Base-by-base conservation (phyloP, 202 grass and related monocot species). In the Bolboschoenoplectus hybrid region DNA sequence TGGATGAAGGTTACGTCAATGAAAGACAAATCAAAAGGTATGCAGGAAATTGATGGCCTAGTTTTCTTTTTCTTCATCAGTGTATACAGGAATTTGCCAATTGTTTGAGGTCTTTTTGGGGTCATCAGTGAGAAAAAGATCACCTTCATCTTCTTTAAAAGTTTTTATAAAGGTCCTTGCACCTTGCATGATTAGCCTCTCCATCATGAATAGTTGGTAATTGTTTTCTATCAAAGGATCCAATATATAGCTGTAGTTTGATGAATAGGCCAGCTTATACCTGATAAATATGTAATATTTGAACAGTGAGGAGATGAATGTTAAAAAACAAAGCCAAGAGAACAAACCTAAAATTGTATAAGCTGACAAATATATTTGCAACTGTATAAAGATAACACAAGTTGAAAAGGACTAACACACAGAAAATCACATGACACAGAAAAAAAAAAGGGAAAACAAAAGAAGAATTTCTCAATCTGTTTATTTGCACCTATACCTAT, bases 181-280 rank as follows among this genome's bases (percentile, higher is more conserved):
- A 17, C 91, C 93, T 89, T 89, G 89, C 89, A 95, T 91, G 19
- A 98, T 78, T 85, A 98, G 75, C 85, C 93, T 98, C 87, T 98
- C 96, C 7, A 98, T 85, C 82, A 98, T 98, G 77, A 98, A 98
- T 49, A 95, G 85, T 65, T 94, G 93, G 85, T 98, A 94, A 61
- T 96, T 96, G 80, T 98, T 98, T 80, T 94, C 63, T 7, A 94
- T 86, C 47, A 92, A 52, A 39, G 88, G 89, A 81, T 92, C 87
- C 89, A 98, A 84, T 89, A 98, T 91, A 79, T 66, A 67, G 68
- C 89, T 96, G 80, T 95, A 98, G 58, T 98, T 98, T 4, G 88
- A 98, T 67, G 97, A 89, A 83, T 91, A 96, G 39, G 82, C 93
- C 74, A 98, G 61, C 81, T 61, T 92, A 82, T 98, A 98, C 82